Evolutionary conservation across 129 eudicot genomes (phyloP).

Genomic region (Saussurea involucrata): DNA sequence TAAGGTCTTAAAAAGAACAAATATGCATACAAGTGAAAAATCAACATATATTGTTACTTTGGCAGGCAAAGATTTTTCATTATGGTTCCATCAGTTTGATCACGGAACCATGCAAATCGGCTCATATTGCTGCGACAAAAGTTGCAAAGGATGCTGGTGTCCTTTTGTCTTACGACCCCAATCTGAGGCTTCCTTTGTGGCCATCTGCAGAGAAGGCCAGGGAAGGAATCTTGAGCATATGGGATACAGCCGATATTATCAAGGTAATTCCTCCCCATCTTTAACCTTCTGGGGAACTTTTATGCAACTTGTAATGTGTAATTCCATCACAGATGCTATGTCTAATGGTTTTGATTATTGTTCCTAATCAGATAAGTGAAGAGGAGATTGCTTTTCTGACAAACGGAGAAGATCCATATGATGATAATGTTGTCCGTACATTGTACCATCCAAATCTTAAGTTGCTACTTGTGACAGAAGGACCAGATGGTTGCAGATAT

Average conservation of each 20-base stretch:
- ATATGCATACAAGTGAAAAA: background rate
- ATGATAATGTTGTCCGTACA: constrained; percentile 88
- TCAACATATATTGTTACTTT: background rate
- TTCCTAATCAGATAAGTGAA: constrained; percentile 68
- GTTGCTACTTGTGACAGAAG: constrained; percentile 96
- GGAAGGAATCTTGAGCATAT: constrained; percentile 96
- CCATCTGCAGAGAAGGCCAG: constrained; percentile 92
- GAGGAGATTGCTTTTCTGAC: constrained; percentile 88
- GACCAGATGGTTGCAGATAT: constrained; percentile 94
- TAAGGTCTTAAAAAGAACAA: background rate
- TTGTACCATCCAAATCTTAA: constrained; percentile 82
- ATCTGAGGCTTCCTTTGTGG: constrained; percentile 98
- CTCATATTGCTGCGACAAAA: constrained; percentile 94
- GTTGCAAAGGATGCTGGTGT: constrained; percentile 96
- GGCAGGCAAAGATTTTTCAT: constrained; percentile 95
- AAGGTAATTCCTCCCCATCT: constrained; percentile 44
- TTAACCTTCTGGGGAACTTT: background rate
- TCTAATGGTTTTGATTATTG: constrained; percentile 8
- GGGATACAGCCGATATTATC: constrained; percentile 95
- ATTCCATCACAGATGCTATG: background rate
- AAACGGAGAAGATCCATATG: constrained; percentile 90
- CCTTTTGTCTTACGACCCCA: constrained; percentile 91
- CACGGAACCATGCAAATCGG: constrained; percentile 96
- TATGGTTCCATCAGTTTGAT: constrained; percentile 96
- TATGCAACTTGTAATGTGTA: background rate